Percentiles rank a stretch among this genome's conserved stretches.
These are phyloP conservation scores for Pulveroboletus sp. DNA, from an alignment of 768 basidiomycete species.

Conservation along the genomic window DNA sequence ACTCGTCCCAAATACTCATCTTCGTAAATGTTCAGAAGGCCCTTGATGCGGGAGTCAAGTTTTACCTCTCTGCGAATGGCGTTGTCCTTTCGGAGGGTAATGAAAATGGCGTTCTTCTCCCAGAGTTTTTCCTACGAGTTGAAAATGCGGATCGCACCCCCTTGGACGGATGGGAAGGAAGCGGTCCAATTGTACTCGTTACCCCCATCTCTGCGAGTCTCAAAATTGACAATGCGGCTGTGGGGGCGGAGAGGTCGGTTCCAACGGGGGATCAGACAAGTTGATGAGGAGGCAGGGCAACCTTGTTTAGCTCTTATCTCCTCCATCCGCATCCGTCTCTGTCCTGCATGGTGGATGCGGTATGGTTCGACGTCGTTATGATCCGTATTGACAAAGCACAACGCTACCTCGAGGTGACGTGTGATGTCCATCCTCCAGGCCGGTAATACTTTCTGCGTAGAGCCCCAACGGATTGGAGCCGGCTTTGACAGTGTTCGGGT, in stretches of 20 bases:
- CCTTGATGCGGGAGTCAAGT: constrained; percentile 60
- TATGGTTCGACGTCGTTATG: neutral
- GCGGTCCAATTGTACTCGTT: neutral
- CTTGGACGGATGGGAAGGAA: constrained; percentile 22
- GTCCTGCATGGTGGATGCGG: neutral
- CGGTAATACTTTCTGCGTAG: neutral
- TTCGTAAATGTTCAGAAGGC: constrained; percentile 74
- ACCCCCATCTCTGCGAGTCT: neutral
- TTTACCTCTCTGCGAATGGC: constrained; percentile 80
- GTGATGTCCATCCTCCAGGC: neutral
- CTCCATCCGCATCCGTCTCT: neutral
- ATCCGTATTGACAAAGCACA: neutral
- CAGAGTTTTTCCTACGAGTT: constrained; percentile 67
- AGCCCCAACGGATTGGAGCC: neutral
- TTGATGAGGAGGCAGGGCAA: neutral
- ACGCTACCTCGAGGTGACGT: neutral
- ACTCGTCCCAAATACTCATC: constrained; percentile 71
- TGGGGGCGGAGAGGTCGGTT: neutral
- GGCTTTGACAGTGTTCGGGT: neutral
- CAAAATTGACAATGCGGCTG: neutral
- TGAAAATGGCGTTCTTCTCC: constrained; percentile 51
- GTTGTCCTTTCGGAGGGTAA: constrained; percentile 85
- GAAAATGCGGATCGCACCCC: constrained; percentile 37
- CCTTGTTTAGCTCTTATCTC: neutral
- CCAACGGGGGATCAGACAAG: neutral